Conservation (phyloP, 345 rosid genomes). For the Trapa bicornis region DNA sequence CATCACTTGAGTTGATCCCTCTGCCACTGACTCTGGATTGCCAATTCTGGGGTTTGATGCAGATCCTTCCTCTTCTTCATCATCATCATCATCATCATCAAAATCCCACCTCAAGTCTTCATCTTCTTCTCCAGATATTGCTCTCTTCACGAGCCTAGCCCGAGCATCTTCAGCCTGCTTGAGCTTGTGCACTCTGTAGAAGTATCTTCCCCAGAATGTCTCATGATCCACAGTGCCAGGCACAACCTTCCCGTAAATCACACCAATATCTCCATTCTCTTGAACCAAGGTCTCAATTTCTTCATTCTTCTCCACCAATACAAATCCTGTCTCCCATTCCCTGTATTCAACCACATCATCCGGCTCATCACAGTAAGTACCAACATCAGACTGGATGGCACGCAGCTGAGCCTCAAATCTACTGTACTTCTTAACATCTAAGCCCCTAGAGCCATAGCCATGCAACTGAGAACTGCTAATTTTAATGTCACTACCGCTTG, state of each 20-base stretch:
- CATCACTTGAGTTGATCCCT: conserved; percentile 3
- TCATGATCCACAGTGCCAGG: conserved; percentile 32
- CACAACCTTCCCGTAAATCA: conserved; percentile 31
- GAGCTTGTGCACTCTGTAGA: conserved; percentile 40
- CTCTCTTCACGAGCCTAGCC: conserved; percentile 48
- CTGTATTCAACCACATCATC: conserved; percentile 39
- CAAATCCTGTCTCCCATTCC: conserved; percentile 41
- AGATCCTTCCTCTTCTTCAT: neutral
- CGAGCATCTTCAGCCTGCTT: conserved; percentile 56
- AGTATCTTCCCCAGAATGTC: conserved; percentile 56
- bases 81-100: conserved; percentile 30
- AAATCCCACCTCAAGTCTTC: conserved; percentile 82
- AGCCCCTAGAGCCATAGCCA: neutral
- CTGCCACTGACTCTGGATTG: neutral
- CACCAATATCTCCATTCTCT: conserved; percentile 25
- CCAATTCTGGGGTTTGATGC: neutral
- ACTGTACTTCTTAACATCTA: conserved; percentile 32
- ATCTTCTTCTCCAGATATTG: conserved; percentile 43
- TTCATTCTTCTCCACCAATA: conserved; percentile 25
- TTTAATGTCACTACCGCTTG: neutral
- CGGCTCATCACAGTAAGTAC: conserved; percentile 46
- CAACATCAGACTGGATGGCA: conserved; percentile 36
- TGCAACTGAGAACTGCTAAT: conserved; percentile 6
- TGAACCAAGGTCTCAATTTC: conserved; percentile 30
- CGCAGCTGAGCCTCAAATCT: conserved; percentile 58